phyloP scores from a whole-genome alignment of 768 basidiomycete genomes.

The Albatrellus ellisii region DNA sequence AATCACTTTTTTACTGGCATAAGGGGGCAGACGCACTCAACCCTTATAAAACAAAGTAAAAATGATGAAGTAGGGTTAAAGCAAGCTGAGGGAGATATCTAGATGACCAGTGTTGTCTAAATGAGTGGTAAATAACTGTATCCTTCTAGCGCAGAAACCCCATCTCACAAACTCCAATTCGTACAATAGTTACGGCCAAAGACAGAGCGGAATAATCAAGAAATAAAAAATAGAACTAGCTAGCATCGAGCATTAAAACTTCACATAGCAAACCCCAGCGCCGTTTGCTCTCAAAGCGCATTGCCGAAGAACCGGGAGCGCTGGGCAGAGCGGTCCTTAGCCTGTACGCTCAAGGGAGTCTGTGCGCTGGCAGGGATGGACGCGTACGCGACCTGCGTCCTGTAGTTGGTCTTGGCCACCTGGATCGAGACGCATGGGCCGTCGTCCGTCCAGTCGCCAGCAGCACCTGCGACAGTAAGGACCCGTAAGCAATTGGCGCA shows the following conservation, averaged over 20 bases:
- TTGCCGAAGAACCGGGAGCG: neutral
- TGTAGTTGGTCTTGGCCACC: constrained; percentile 3
- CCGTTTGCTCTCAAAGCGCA: neutral
- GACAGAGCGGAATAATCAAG: no score
- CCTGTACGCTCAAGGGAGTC: neutral
- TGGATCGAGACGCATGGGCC: constrained; percentile 19
- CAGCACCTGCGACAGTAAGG: constrained; percentile 7
- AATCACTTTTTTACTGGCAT: no score
- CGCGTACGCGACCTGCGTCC: neutral
- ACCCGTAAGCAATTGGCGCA: neutral
- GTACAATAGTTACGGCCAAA: no score
- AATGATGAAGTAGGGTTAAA: no score
- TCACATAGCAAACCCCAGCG: neutral
- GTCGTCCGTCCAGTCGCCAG: constrained; percentile 23
- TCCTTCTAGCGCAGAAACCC: no score
- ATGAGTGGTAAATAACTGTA: no score
- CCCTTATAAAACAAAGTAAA: no score
- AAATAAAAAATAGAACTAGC: neutral
- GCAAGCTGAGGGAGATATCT: no score
- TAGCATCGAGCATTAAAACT: neutral
- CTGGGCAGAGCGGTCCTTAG: neutral
- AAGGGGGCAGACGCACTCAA: no score
- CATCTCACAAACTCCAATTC: no score
- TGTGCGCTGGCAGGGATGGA: constrained; percentile 1
- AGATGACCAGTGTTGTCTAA: no score